Evolutionary conservation across 164 flowering plant species (phyloP).

Genomic region (Cinnamomum micranthum): DNA sequence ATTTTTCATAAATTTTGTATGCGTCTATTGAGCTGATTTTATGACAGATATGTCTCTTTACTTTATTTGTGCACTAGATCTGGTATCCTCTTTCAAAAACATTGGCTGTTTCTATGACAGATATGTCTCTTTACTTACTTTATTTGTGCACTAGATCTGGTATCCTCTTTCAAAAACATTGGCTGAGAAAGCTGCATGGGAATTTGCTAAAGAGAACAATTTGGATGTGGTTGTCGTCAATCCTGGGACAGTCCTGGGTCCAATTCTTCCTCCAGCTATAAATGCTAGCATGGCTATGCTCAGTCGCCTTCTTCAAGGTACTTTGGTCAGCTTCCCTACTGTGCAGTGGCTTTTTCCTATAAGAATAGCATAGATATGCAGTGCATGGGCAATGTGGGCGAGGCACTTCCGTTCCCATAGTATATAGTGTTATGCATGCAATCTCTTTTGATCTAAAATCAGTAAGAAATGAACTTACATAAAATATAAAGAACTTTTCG

Average conservation of each 20-base stretch:
- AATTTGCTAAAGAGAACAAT: constrained; percentile 64
- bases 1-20: no score
- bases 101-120: constrained; percentile 48
- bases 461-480: no score
- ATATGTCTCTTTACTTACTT: no score
- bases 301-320: constrained; percentile 77
- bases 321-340: not conserved
- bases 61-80: constrained; percentile 28
- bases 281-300: constrained; percentile 85
- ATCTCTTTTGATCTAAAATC: no score
- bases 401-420: no score
- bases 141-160: constrained; percentile 51
- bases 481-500: no score
- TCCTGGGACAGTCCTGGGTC: constrained; percentile 93
- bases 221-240: constrained; percentile 80
- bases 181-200: constrained; percentile 94
- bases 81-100: constrained; percentile 91
- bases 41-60: no score
- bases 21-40: no score
- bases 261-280: constrained; percentile 59
- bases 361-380: no score
- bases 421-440: no score
- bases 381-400: no score
- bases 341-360: no score
- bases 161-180: constrained; percentile 77